A percentile compares a stretch with the other conserved stretches of the same genome.
Evolutionary conservation across 1,139 yeast species (phyloP).

Genomic region (Pichia sp.): DNA sequence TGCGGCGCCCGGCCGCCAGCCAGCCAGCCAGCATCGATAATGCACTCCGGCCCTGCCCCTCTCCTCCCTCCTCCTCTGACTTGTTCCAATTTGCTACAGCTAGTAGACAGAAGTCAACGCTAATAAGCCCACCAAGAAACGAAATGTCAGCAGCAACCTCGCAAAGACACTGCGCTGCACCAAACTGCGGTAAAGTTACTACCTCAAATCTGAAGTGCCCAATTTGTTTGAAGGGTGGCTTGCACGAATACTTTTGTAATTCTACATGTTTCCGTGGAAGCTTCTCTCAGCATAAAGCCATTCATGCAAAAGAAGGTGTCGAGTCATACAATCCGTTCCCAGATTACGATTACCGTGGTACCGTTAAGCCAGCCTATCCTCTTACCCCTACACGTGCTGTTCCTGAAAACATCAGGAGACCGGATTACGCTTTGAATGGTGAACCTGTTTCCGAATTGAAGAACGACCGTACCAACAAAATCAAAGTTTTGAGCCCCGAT

Average conservation of each 20-base stretch:
- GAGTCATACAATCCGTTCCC: constrained; percentile 84
- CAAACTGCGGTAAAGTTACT: constrained; percentile 81
- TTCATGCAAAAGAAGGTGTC: constrained; percentile 44
- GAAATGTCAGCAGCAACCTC: constrained; percentile 1
- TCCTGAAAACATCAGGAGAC: constrained; percentile 66
- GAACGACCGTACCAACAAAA: constrained; percentile 64
- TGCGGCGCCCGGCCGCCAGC: too few relatives aligned
- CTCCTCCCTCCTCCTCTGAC: not conserved
- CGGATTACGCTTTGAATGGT: constrained; percentile 85
- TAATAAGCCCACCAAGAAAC: not conserved
- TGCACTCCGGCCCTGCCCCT: too few relatives aligned
- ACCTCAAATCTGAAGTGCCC: constrained; percentile 83
- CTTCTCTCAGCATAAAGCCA: constrained; percentile 58
- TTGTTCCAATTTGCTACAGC: not conserved
- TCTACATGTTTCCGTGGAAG: constrained; percentile 79
- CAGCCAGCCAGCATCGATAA: too few relatives aligned
- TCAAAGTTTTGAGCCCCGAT: constrained; percentile 57
- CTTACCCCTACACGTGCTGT: constrained; percentile 64
- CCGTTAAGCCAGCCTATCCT: constrained; percentile 76
- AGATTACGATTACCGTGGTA: constrained; percentile 66
- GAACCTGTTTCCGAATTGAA: constrained; percentile 74
- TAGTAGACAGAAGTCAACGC: not conserved
- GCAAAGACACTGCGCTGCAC: constrained; percentile 52
- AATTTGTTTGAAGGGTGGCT: constrained; percentile 72
- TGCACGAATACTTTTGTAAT: constrained; percentile 67